phyloP scores from a whole-genome alignment of 116 monocot species.

The Zostera marina region DNA sequence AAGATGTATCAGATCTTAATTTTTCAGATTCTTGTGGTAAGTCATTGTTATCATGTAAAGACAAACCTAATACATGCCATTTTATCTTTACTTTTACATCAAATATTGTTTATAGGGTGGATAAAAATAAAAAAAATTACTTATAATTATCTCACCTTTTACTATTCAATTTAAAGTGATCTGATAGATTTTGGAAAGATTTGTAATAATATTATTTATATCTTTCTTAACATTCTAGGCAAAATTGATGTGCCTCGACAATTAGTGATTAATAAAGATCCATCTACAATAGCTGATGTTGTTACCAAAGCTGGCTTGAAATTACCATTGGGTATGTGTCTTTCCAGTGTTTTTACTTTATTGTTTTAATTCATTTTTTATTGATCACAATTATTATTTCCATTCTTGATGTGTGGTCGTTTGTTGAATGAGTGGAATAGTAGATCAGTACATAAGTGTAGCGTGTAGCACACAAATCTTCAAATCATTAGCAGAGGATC shows the following conservation, averaged over 20 bases:
- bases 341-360: too few relatives aligned
- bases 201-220: neutral
- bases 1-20: slow-evolving; percentile 72
- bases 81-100: too few relatives aligned
- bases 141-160: too few relatives aligned
- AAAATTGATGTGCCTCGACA: slow-evolving; percentile 69
- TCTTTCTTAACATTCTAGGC: slow-evolving; percentile 29
- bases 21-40: slow-evolving; percentile 61
- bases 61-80: too few relatives aligned
- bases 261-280: slow-evolving; percentile 60
- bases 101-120: too few relatives aligned
- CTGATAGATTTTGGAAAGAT: too few relatives aligned
- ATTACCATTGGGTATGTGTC: slow-evolving; percentile 56
- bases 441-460: neutral
- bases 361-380: neutral
- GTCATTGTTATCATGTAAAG: neutral
- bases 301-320: slow-evolving; percentile 57
- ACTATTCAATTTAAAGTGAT: too few relatives aligned
- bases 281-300: slow-evolving; percentile 55
- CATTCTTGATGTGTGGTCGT: neutral
- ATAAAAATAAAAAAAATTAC: too few relatives aligned
- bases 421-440: too few relatives aligned
- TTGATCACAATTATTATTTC: neutral
- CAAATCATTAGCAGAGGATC: too few relatives aligned
- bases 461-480: too few relatives aligned